Evolutionary conservation across 116 monocot species (phyloP).

Genomic region (Trichopus zeylanicus): DNA sequence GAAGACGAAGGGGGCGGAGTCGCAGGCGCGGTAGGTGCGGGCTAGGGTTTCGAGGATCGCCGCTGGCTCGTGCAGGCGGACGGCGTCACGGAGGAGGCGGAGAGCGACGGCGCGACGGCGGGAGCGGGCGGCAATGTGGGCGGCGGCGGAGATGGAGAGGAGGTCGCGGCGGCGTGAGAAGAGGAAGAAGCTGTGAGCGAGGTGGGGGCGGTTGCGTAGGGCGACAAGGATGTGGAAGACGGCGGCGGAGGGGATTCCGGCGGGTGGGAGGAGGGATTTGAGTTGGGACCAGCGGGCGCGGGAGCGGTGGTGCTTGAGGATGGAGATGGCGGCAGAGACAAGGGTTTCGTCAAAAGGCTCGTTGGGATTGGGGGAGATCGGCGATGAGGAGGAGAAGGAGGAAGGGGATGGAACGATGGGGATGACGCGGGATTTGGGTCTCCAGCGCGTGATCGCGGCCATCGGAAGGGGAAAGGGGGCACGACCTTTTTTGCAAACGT

Average conservation of each 20-base stretch:
- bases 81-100: too few species aligned
- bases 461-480: too few species aligned
- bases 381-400: too few species aligned
- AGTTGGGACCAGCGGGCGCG: slow-evolving; percentile 49
- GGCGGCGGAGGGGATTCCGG: slow-evolving; percentile 32
- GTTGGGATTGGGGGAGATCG: too few species aligned
- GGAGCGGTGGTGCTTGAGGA: too few species aligned
- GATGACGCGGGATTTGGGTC: background rate
- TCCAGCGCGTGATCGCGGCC: background rate
- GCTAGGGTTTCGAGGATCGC: slow-evolving; percentile 30
- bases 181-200: slow-evolving; percentile 58
- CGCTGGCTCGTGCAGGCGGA: slow-evolving; percentile 18
- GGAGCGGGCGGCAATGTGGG: slow-evolving; percentile 60
- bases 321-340: too few species aligned
- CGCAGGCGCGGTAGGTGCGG: too few species aligned
- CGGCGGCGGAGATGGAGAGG: slow-evolving; percentile 31
- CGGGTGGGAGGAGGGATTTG: slow-evolving; percentile 13
- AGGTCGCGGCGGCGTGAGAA: slow-evolving; percentile 25
- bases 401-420: too few species aligned
- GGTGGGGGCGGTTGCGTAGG: slow-evolving; percentile 41
- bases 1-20: slow-evolving; percentile 70
- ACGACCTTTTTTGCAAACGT: too few species aligned
- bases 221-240: slow-evolving; percentile 29
- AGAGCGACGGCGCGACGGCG: slow-evolving; percentile 29
- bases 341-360: too few species aligned